phyloP scores from a whole-genome alignment of 768 basidiomycete genomes.

The Leccinum aurantiacum region DNA sequence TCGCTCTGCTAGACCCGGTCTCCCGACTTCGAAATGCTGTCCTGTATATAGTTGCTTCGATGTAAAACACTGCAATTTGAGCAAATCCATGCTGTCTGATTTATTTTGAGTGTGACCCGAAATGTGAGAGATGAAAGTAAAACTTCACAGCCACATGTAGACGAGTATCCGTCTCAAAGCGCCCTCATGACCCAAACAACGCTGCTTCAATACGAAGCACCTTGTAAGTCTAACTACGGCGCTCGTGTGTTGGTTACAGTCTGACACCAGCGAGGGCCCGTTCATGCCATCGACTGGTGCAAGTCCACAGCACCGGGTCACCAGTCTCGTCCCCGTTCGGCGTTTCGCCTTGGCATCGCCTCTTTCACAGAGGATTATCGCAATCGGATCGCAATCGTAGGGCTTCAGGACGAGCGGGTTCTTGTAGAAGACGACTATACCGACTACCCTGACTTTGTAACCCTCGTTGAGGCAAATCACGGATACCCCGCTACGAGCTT shows the following conservation, averaged over 20 bases:
- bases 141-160: slow-evolving; percentile 27
- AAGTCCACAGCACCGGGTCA: slow-evolving; percentile 76
- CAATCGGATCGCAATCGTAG: slow-evolving; percentile 78
- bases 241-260: slow-evolving; percentile 4
- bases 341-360: slow-evolving; percentile 81
- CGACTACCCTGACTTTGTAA: slow-evolving; percentile 84
- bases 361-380: slow-evolving; percentile 85
- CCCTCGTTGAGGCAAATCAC: slow-evolving; percentile 79
- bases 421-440: slow-evolving; percentile 82
- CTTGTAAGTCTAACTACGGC: slow-evolving; percentile 57
- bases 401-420: slow-evolving; percentile 83
- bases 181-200: slow-evolving; percentile 64
- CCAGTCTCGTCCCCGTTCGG: slow-evolving; percentile 67
- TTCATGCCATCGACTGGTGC: slow-evolving; percentile 87
- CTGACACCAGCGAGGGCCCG: slow-evolving; percentile 61
- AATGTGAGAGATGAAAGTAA: neutral
- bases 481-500: slow-evolving; percentile 92
- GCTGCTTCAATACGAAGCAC: slow-evolving; percentile 79
- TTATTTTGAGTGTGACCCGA: neutral
- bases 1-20: slow-evolving; percentile 24
- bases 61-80: slow-evolving; percentile 26
- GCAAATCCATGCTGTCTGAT: slow-evolving; percentile 14
- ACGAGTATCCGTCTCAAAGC: slow-evolving; percentile 8
- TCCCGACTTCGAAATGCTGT: slow-evolving; percentile 24
- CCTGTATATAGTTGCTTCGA: slow-evolving; percentile 30